phyloP scores from a whole-genome alignment of 345 rosid species.

The Eucalyptus sp. region DNA sequence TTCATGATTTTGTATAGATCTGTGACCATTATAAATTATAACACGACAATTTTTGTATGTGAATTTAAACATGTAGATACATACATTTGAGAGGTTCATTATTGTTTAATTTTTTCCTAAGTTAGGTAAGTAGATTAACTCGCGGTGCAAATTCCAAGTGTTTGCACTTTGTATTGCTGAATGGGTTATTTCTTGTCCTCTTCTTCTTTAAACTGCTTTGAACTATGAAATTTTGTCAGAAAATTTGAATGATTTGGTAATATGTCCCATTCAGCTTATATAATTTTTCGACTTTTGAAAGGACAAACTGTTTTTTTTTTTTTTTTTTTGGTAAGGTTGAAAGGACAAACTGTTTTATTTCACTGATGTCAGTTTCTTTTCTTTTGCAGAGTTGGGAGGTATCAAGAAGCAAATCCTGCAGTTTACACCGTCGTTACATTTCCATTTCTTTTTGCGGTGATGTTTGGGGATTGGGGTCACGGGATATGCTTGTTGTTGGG shows the following conservation, averaged over 20 bases:
- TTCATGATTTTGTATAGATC: background rate
- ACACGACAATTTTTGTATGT: background rate
- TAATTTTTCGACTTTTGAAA: background rate
- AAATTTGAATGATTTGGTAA: background rate
- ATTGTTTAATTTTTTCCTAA: background rate
- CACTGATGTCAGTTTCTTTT: background rate
- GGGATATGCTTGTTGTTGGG: slow-evolving; percentile 93
- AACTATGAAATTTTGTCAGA: background rate
- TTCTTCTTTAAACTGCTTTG: background rate
- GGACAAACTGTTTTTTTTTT: background rate
- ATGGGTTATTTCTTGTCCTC: background rate
- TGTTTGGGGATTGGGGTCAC: slow-evolving; percentile 99
- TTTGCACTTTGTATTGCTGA: background rate
- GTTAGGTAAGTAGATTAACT: background rate
- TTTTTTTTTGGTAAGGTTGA: background rate
- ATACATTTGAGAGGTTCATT: background rate
- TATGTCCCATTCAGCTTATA: background rate
- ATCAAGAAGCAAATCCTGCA: slow-evolving; percentile 97
- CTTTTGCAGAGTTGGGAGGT: slow-evolving; percentile 84
- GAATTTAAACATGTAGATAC: background rate
- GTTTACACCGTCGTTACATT: slow-evolving; percentile 80
- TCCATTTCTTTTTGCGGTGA: slow-evolving; percentile 96
- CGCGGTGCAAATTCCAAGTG: background rate
- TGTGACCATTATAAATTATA: background rate
- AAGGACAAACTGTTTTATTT: background rate